Evolutionary conservation across 1,284 basidiomycete genomes (phyloP).

Genomic region (Lentinula novae-zelandiae): DNA sequence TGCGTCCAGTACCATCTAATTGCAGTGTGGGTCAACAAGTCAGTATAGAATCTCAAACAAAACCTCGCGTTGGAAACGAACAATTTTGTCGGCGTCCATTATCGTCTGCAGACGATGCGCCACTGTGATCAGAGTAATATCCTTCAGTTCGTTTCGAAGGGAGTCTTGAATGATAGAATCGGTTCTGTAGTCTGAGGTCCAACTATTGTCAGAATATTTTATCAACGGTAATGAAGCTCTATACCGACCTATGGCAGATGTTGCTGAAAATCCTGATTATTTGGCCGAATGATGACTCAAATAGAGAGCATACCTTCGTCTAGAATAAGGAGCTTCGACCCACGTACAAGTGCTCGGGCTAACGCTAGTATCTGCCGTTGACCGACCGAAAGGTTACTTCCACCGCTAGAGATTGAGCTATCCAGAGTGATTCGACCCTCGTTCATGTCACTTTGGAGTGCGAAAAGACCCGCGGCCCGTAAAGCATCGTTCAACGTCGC

Average conservation of each 20-base stretch:
- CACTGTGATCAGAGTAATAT: constrained; percentile 61
- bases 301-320: constrained; percentile 45
- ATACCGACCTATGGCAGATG: constrained; percentile 47
- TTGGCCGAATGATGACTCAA: background rate
- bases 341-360: constrained; percentile 31
- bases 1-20: constrained; percentile 20
- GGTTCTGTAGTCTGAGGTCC: constrained; percentile 49
- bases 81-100: constrained; percentile 57
- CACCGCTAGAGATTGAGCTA: constrained; percentile 51
- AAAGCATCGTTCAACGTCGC: constrained; percentile 52
- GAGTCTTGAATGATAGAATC: constrained; percentile 58
- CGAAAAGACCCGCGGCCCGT: constrained; percentile 50
- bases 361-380: constrained; percentile 37
- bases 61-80: background rate
- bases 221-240: background rate
- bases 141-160: constrained; percentile 47
- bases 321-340: constrained; percentile 56
- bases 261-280: constrained; percentile 28
- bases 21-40: background rate
- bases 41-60: constrained; percentile 35
- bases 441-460: constrained; percentile 47
- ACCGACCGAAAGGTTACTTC: constrained; percentile 29
- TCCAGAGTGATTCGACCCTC: constrained; percentile 53
- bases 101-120: constrained; percentile 72
- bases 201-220: constrained; percentile 9